Evolutionary conservation across 768 basidiomycete genomes (phyloP).

Genomic region (Boletus sensibilis): DNA sequence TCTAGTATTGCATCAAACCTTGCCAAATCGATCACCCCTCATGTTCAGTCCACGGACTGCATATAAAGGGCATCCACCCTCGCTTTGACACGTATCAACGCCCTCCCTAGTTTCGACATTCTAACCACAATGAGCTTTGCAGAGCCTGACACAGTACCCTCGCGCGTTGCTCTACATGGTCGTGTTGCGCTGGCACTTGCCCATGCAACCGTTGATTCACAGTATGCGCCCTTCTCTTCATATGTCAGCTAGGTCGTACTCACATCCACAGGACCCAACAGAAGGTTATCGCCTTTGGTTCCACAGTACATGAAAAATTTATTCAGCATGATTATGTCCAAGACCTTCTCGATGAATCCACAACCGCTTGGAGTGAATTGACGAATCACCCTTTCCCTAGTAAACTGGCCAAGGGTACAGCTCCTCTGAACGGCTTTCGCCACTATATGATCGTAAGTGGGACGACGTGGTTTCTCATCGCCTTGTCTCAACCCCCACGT

Average conservation of each 20-base stretch:
- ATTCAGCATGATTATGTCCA: not conserved
- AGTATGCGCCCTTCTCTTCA: not conserved
- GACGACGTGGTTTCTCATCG: not conserved
- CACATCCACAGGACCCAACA: not conserved
- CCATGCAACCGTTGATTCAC: not conserved
- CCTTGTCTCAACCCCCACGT: not conserved
- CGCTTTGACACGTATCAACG: not conserved
- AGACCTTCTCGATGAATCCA: not conserved
- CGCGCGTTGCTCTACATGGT: not conserved
- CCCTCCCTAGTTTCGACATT: not conserved
- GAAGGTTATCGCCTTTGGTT: not conserved
- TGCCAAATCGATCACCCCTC: not conserved
- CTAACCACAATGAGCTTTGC: not conserved
- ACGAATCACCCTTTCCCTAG: not conserved
- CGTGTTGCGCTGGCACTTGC: not conserved
- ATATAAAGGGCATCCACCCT: not conserved
- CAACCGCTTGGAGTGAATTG: not conserved
- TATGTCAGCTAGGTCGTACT: not conserved
- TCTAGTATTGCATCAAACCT: not conserved
- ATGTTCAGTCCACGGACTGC: not conserved
- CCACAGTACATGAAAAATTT: accelerated
- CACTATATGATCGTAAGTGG: no score
- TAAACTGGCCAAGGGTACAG: not conserved
- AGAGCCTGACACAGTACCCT: no score
- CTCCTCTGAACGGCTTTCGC: no score